Conservation (phyloP, 2,329 filamentous ascomycete genomes). For the Fonsecaea pugnacius region DNA sequence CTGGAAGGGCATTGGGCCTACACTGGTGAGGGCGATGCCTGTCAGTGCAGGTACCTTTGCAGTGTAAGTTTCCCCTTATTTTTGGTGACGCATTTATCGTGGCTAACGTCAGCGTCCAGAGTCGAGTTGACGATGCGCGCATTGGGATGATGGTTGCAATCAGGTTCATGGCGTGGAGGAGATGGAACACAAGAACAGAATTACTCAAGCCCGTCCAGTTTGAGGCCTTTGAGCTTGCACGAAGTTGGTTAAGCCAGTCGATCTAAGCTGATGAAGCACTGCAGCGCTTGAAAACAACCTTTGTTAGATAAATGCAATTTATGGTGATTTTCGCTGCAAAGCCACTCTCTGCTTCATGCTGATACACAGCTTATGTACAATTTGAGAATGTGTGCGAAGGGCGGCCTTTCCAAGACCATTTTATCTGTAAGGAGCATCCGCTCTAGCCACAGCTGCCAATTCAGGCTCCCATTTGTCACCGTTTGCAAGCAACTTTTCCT, state of each 20-base stretch:
- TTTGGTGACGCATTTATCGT: not conserved
- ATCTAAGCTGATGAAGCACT: not conserved
- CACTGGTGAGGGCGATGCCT: slow-evolving; percentile 91
- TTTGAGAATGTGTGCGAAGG: slow-evolving; percentile 1
- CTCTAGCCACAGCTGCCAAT: slow-evolving; percentile 85
- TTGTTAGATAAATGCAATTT: slow-evolving; percentile 10
- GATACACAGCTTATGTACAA: slow-evolving; percentile 30
- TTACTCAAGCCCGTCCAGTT: not conserved
- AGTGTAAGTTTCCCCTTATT: slow-evolving; percentile 53
- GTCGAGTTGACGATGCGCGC: slow-evolving; percentile 55
- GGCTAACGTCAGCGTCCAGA: slow-evolving; percentile 39
- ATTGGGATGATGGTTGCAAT: slow-evolving; percentile 42
- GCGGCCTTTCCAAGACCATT: not conserved
- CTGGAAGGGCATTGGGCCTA: slow-evolving; percentile 93
- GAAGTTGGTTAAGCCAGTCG: not conserved
- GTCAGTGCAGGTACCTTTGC: slow-evolving; percentile 98
- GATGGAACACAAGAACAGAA: not conserved
- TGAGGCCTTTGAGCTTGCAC: not conserved
- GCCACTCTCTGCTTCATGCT: slow-evolving; percentile 3
- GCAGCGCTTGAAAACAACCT: not conserved
- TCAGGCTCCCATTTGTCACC: slow-evolving; percentile 99
- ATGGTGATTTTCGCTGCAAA: not conserved
- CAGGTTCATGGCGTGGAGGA: not conserved
- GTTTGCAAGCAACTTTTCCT: slow-evolving; percentile 88
- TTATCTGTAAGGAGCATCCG: slow-evolving; percentile 90